Evolutionary conservation across 163 green algal species (phyloP).

Genomic region (Prototheca wickerhamii): DNA sequence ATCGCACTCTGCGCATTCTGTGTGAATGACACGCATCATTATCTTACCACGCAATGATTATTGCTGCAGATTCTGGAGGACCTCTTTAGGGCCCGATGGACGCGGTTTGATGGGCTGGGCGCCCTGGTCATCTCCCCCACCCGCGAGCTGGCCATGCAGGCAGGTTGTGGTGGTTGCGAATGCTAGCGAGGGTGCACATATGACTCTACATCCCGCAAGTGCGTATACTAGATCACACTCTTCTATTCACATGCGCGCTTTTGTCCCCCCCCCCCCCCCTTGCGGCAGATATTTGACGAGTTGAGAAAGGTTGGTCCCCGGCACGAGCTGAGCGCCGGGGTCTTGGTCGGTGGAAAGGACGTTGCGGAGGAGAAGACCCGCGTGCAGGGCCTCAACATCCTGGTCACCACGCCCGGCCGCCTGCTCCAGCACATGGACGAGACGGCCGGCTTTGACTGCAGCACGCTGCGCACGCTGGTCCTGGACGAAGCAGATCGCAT

Average conservation of each 20-base stretch:
- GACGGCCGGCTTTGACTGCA: constrained; percentile 84
- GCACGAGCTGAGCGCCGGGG: constrained; percentile 63
- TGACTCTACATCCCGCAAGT: no score
- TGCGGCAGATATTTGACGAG: constrained; percentile 85
- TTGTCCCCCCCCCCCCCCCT: no score
- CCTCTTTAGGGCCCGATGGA: constrained; percentile 80
- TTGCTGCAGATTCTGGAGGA: constrained; percentile 70
- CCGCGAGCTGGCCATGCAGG: constrained; percentile 86
- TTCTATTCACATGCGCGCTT: no score
- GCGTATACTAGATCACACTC: not conserved
- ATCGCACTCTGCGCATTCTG: not conserved
- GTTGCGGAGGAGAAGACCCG: constrained; percentile 62
- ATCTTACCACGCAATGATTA: not conserved
- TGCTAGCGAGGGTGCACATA: no score
- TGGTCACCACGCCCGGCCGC: constrained; percentile 76
- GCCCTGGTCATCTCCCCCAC: constrained; percentile 92
- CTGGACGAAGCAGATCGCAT: constrained; percentile 97
- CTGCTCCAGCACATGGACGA: constrained; percentile 99
- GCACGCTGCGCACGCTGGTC: constrained; percentile 74
- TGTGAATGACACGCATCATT: no score
- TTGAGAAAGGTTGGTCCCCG: constrained; percentile 53
- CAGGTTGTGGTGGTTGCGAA: not conserved
- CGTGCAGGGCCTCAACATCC: constrained; percentile 55
- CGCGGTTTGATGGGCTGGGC: constrained; percentile 77
- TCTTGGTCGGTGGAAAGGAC: constrained; percentile 91